Base-by-base conservation (phyloP, 257 asterid species). In the Petunia axillaris region DNA sequence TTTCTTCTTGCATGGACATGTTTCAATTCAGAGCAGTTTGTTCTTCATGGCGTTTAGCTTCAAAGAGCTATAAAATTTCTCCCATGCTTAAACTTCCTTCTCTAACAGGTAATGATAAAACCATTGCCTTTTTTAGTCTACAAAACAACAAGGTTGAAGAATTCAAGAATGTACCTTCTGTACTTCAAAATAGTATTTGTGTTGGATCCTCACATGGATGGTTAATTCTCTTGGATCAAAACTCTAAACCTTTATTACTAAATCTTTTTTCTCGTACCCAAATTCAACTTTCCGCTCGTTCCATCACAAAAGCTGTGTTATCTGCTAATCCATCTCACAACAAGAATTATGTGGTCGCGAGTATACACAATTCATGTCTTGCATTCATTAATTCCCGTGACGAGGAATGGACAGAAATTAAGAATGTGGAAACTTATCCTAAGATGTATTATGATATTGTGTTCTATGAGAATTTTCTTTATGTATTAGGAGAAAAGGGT, bases 201-300 rank as follows among this genome's bases (percentile, higher is more conserved):
- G 66, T 68, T 37, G 82, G 82, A 44, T 67, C 82, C 16, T 80
- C 82, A 16, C 78, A 80, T 66, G 82, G 78, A 67, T 80, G 78
- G 78, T 15, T 68, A 64, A 67, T 80, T 4, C 8, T 80, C 60
- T 35, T 54, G 78, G 64, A 80, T 40, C 11, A 80, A 58, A 67
- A 10, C 4, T 66, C 60, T 10, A 52, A 80, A 2, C 48, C n/a
- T 5, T 14, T 15, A 41, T 48, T 68, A 4, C 40, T 55, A 13
- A 70, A 80, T 10, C 53, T 62, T 5, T 55, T 67, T 58, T 16
- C 64, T 6, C 41, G n/a, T 40, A 15, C 57, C 71, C 8, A 57
- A 65, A 52, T 80, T 50, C 68, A n/a, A 54, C 78, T 80, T 63
- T 59, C 78, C 36, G 10, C 50, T 48, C 55, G 55, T 13, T 74